These are phyloP conservation scores for Chrysanthemum seticuspe DNA, from an alignment of 129 eudicot genomes.

Conservation along the genomic window DNA sequence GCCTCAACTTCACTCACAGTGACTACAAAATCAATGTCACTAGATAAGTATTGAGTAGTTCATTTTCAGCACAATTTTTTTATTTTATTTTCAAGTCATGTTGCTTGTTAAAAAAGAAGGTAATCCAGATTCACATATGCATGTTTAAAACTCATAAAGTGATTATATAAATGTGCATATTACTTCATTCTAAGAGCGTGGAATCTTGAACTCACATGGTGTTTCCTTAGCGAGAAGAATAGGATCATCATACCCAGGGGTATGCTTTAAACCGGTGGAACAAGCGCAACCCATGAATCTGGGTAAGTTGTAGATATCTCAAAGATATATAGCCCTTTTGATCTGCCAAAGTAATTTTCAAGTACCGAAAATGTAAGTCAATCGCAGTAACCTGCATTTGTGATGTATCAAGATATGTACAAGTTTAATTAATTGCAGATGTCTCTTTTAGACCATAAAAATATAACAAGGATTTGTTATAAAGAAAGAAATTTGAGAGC, in stretches of 20 bases:
- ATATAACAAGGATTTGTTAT: background rate
- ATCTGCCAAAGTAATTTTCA: slow-evolving; percentile 26
- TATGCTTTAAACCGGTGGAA: slow-evolving; percentile 42
- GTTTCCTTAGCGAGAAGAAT: slow-evolving; percentile 66
- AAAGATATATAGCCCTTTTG: slow-evolving; percentile 3
- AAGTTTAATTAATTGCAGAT: slow-evolving; percentile 3
- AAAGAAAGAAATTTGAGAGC: background rate
- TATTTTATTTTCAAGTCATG: background rate
- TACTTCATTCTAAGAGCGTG: background rate
- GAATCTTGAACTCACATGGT: slow-evolving; percentile 56
- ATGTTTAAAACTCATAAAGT: background rate
- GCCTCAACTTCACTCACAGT: slow-evolving; percentile 95
- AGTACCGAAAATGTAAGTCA: slow-evolving; percentile 6
- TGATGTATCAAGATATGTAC: background rate
- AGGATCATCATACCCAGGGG: slow-evolving; percentile 81
- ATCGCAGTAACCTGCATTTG: background rate
- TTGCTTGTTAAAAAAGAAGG: background rate
- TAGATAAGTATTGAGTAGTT: background rate
- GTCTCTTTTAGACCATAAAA: slow-evolving; percentile 22
- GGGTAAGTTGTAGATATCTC: slow-evolving; percentile 15
- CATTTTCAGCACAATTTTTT: background rate
- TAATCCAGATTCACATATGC: background rate
- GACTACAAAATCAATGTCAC: slow-evolving; percentile 49
- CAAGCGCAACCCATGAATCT: slow-evolving; percentile 63
- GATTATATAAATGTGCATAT: background rate